A percentile compares a stretch with the other conserved stretches of the same genome.
phyloP scores from a whole-genome alignment of 2,329 filamentous ascomycete species.

The Scortechinia acanthostroma region DNA sequence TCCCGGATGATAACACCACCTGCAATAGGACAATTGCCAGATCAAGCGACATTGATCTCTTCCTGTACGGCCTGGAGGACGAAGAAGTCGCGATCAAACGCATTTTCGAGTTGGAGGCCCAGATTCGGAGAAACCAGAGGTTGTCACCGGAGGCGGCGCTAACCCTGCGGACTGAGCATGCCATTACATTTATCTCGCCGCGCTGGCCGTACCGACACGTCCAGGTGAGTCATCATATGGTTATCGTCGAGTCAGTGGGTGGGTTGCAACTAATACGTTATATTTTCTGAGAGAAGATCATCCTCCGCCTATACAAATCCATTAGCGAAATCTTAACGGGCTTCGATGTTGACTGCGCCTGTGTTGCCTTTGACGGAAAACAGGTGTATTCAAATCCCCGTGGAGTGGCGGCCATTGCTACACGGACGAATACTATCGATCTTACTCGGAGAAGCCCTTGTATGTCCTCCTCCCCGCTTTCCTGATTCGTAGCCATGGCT shows the following conservation, averaged over 20 bases:
- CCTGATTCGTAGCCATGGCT: too few species aligned
- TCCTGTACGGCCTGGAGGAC: constrained; percentile 73
- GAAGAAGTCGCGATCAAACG: constrained; percentile 74
- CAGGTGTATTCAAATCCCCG: constrained; percentile 76
- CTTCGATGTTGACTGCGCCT: constrained; percentile 81
- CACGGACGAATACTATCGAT: constrained; percentile 76
- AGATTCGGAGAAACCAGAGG: too few species aligned
- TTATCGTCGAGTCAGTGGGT: too few species aligned
- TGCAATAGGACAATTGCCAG: constrained; percentile 73
- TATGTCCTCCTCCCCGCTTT: too few species aligned
- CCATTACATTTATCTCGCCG: too few species aligned
- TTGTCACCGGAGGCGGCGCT: too few species aligned
- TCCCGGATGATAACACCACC: too few species aligned
- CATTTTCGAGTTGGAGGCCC: constrained; percentile 70
- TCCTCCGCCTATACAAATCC: constrained; percentile 77
- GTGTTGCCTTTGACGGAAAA: constrained; percentile 72
- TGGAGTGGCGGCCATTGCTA: constrained; percentile 72
- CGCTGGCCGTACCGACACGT: too few species aligned
- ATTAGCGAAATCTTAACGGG: constrained; percentile 79
- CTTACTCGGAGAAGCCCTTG: constrained; percentile 74
- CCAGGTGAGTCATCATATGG: too few species aligned
- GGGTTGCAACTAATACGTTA: too few species aligned
- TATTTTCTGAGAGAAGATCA: too few species aligned
- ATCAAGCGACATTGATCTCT: constrained; percentile 80
- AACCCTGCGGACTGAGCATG: too few species aligned